A percentile compares a stretch with the other conserved stretches of the same genome.
These are phyloP conservation scores for Cercospora sp. DNA, from an alignment of 2,329 filamentous ascomycete genomes.

Conservation along the genomic window DNA sequence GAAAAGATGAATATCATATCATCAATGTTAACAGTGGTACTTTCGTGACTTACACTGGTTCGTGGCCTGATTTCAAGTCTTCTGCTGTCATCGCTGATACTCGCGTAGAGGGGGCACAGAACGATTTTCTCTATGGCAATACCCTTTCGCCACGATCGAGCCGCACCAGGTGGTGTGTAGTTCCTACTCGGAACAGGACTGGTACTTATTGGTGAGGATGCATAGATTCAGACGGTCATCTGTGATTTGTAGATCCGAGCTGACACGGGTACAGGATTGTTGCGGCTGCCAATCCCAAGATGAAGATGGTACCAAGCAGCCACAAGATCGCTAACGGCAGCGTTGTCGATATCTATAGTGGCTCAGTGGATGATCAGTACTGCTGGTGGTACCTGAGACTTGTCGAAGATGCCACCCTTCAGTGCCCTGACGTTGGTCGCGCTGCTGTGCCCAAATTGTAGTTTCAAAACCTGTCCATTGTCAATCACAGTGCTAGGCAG, in stretches of 20 bases:
- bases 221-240: too few relatives aligned
- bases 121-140: background rate
- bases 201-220: background rate
- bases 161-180: background rate
- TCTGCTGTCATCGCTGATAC: too few relatives aligned
- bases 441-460: too few relatives aligned
- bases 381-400: too few relatives aligned
- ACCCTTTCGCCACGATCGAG: background rate
- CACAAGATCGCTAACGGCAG: background rate
- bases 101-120: background rate
- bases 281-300: background rate
- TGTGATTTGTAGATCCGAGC: too few relatives aligned
- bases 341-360: too few relatives aligned
- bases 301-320: background rate
- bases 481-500: too few relatives aligned
- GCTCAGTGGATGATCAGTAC: too few relatives aligned
- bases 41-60: background rate
- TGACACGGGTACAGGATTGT: background rate
- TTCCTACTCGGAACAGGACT: background rate
- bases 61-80: too few relatives aligned
- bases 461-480: too few relatives aligned
- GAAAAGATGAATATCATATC: background rate
- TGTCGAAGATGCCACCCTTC: too few relatives aligned
- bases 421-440: too few relatives aligned
- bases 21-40: background rate